A percentile compares a stretch with the other conserved stretches of the same genome.
phyloP scores from a whole-genome alignment of 2,329 filamentous ascomycete species.

The Alternaria sp. region DNA sequence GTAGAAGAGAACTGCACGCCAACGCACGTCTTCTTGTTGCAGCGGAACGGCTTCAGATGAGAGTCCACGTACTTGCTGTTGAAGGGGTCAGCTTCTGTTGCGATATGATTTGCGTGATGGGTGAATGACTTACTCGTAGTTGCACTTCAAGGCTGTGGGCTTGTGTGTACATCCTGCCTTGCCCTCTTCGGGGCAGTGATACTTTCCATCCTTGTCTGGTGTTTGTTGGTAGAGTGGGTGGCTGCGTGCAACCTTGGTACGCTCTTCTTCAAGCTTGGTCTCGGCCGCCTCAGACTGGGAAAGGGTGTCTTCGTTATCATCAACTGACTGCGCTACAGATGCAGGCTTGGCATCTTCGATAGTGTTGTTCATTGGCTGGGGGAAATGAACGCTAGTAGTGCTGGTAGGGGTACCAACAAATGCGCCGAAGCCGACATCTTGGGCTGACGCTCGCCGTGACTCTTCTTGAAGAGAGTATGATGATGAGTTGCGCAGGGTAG shows the following conservation, averaged over 20 bases:
- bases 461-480: conserved; percentile 38
- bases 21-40: conserved; percentile 85
- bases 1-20: conserved; percentile 93
- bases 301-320: conserved; percentile 41
- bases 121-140: conserved; percentile 82
- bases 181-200: conserved; percentile 90
- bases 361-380: conserved; percentile 27
- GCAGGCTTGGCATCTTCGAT: conserved; percentile 38
- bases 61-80: conserved; percentile 95
- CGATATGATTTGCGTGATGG: not conserved
- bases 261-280: conserved; percentile 49
- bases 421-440: conserved; percentile 35
- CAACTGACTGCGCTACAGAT: conserved; percentile 37
- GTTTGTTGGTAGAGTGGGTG: conserved; percentile 76
- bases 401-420: conserved; percentile 46
- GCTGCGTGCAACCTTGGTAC: conserved; percentile 54
- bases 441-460: conserved; percentile 35
- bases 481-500: conserved; percentile 34
- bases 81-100: conserved; percentile 15
- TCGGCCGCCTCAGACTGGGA: conserved; percentile 42
- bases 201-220: conserved; percentile 78
- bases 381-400: conserved; percentile 38
- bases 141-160: conserved; percentile 96
- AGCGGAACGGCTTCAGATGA: conserved; percentile 94
- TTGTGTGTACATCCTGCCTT: conserved; percentile 82